phyloP scores from a whole-genome alignment of 257 asterid genomes.

The Paulownia fortunei region DNA sequence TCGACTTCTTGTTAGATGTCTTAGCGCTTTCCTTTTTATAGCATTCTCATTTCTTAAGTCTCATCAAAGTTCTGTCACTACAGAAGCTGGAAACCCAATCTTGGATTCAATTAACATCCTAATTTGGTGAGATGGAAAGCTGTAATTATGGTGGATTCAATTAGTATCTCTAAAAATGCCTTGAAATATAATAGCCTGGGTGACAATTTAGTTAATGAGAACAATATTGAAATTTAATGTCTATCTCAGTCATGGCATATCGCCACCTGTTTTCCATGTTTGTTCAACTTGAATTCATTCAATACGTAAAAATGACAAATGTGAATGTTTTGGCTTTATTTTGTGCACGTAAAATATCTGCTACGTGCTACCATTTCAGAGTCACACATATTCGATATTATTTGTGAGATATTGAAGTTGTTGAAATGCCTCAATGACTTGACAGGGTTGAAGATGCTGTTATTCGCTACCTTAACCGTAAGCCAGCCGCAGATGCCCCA shows the following conservation, averaged over 20 bases:
- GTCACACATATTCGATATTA: background rate
- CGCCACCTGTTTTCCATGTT: background rate
- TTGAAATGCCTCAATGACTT: slow-evolving; percentile 35
- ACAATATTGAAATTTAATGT: background rate
- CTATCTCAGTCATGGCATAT: background rate
- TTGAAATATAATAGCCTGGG: background rate
- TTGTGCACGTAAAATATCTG: background rate
- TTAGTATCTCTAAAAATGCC: background rate
- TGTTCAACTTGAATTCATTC: background rate
- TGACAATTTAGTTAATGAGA: background rate
- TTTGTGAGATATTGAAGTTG: background rate
- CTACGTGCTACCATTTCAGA: background rate
- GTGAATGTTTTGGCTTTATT: background rate
- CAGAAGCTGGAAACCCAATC: background rate
- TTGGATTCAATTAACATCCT: slow-evolving; percentile 6
- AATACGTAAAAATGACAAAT: background rate
- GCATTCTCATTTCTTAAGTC: background rate
- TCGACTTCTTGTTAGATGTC: slow-evolving; percentile 17
- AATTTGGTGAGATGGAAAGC: slow-evolving; percentile 19
- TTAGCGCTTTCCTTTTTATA: background rate
- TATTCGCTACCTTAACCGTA: slow-evolving; percentile 90
- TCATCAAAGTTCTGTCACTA: background rate
- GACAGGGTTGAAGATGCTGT: slow-evolving; percentile 98
- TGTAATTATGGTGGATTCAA: background rate
- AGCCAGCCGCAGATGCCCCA: slow-evolving; percentile 71